These are phyloP conservation scores for Albifimbria verrucaria DNA, from an alignment of 2,329 filamentous ascomycete genomes.

Conservation along the genomic window DNA sequence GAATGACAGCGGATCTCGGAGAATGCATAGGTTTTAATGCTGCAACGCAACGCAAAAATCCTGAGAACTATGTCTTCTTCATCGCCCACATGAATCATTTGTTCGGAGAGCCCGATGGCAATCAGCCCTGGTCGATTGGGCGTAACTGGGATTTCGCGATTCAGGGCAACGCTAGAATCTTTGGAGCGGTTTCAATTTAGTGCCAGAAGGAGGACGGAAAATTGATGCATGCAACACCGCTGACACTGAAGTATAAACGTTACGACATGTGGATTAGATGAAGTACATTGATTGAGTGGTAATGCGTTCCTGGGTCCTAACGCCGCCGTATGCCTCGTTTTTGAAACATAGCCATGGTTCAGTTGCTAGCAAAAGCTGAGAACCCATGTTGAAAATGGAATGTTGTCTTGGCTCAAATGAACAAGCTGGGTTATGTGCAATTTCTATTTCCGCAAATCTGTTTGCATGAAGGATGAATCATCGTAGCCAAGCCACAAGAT, in stretches of 20 bases:
- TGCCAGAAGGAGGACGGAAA: background rate
- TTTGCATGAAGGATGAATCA: too few species aligned
- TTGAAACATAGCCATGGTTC: background rate
- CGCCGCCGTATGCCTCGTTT: background rate
- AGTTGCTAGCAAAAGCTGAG: background rate
- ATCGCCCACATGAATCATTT: constrained; percentile 1
- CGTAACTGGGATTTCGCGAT: constrained; percentile 2
- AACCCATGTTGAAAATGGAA: background rate
- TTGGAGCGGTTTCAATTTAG: background rate
- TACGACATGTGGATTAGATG: background rate
- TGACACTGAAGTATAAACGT: too few species aligned
- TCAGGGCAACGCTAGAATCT: constrained; percentile 10
- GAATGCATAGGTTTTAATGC: background rate
- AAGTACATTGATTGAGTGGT: background rate
- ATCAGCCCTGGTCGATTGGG: background rate
- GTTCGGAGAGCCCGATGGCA: background rate
- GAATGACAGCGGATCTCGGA: background rate
- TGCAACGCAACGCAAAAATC: background rate
- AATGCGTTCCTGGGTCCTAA: background rate
- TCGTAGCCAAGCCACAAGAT: too few species aligned
- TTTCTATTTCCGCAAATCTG: too few species aligned
- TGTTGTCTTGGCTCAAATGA: background rate
- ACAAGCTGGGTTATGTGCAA: background rate
- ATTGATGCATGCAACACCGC: background rate
- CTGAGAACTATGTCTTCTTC: constrained; percentile 4